Evolutionary conservation across 2,329 filamentous ascomycete species (phyloP).

Genomic region (Sporothrix schenckii): DNA sequence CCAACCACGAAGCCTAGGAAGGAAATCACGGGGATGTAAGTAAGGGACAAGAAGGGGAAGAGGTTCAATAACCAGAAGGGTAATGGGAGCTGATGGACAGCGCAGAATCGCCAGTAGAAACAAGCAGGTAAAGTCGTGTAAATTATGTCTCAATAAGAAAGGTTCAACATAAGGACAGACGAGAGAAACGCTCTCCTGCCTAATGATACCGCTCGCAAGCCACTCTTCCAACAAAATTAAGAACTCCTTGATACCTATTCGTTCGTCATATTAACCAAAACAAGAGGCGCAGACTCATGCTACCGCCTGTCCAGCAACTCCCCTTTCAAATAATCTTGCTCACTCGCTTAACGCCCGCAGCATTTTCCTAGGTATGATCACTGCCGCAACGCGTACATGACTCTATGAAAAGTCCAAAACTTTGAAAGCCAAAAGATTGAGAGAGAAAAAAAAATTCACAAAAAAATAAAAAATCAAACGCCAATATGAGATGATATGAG

Average conservation of each 20-base stretch:
- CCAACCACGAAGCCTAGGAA: too few species aligned
- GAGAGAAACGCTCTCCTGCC: slow-evolving; percentile 9
- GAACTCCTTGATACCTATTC: not conserved
- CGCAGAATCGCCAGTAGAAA: not conserved
- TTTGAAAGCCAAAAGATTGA: slow-evolving; percentile 24
- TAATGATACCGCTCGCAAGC: not conserved
- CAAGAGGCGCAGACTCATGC: not conserved
- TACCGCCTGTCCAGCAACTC: not conserved
- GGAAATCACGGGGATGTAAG: too few species aligned
- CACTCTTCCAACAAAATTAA: not conserved
- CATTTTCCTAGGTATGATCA: slow-evolving; percentile 10
- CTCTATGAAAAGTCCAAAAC: slow-evolving; percentile 7
- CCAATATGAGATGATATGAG: not conserved
- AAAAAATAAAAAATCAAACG: slow-evolving; percentile 18
- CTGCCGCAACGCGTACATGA: not conserved
- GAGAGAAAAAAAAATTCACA: not conserved
- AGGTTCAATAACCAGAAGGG: not conserved
- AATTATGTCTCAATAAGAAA: not conserved
- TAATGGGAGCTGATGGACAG: not conserved
- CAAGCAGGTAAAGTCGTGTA: not conserved
- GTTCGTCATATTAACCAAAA: not conserved
- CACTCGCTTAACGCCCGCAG: not conserved
- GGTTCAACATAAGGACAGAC: not conserved
- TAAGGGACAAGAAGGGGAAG: not conserved
- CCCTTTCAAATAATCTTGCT: not conserved